phyloP scores from a whole-genome alignment of 73 alveolate genomes.

The Stentor coeruleus region DNA sequence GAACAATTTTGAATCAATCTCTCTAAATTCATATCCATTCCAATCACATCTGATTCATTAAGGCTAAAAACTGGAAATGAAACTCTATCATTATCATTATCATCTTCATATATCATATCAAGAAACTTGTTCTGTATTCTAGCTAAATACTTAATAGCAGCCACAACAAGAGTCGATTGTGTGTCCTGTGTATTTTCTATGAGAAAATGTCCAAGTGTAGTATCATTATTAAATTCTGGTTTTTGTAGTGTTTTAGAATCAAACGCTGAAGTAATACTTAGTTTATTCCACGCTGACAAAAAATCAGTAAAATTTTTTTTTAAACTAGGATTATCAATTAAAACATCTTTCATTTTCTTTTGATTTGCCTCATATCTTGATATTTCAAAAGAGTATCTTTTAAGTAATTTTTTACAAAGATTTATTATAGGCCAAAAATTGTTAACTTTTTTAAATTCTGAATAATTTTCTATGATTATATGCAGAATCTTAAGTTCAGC shows the following conservation, averaged over 20 bases:
- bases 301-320: background rate
- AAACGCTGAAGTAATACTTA: background rate
- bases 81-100: background rate
- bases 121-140: background rate
- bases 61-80: background rate
- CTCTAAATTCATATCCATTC: background rate
- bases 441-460: background rate
- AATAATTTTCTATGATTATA: background rate
- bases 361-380: background rate
- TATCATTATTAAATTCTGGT: background rate
- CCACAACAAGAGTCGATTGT: background rate
- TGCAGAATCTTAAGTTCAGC: background rate
- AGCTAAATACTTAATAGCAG: background rate
- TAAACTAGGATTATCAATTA: background rate
- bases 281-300: background rate
- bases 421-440: background rate
- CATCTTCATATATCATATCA: background rate
- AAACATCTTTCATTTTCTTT: background rate
- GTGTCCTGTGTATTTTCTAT: background rate
- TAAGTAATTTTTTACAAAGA: background rate
- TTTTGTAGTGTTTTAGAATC: constrained; percentile 1
- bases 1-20: background rate
- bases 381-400: background rate
- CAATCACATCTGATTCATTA: background rate
- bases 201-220: background rate